Evolutionary conservation across 2,329 filamentous ascomycete species (phyloP).

Genomic region (Thermothelomyces thermophilus): DNA sequence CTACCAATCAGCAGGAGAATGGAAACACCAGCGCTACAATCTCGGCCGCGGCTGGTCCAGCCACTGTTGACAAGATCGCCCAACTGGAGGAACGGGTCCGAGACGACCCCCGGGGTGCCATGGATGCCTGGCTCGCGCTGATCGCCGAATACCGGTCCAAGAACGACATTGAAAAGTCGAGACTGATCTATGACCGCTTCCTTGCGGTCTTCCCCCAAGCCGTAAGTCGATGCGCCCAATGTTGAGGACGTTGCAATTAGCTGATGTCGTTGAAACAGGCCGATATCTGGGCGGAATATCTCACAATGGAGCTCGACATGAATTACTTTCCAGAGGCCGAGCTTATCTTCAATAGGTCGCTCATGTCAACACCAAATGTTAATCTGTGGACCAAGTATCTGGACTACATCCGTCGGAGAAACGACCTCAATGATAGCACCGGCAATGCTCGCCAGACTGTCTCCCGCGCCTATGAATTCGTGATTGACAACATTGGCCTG

Average conservation of each 20-base stretch:
- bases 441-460: slow-evolving; percentile 74
- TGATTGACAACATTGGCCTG: slow-evolving; percentile 80
- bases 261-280: slow-evolving; percentile 54
- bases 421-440: slow-evolving; percentile 76
- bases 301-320: slow-evolving; percentile 80
- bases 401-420: slow-evolving; percentile 86
- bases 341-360: slow-evolving; percentile 71
- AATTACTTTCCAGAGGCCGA: slow-evolving; percentile 79
- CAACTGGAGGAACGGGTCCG: slow-evolving; percentile 85
- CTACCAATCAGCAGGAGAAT: slow-evolving; percentile 11
- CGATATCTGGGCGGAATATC: slow-evolving; percentile 83
- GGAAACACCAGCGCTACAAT: neutral
- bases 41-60: slow-evolving; percentile 19
- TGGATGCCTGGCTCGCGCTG: slow-evolving; percentile 84
- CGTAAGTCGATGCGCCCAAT: slow-evolving; percentile 53
- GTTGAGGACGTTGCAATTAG: neutral
- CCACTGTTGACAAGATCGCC: slow-evolving; percentile 60
- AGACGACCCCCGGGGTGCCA: slow-evolving; percentile 86
- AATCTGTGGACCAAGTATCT: slow-evolving; percentile 89
- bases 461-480: slow-evolving; percentile 84
- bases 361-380: slow-evolving; percentile 74
- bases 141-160: slow-evolving; percentile 79
- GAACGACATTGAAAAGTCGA: slow-evolving; percentile 73
- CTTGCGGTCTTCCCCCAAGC: slow-evolving; percentile 82
- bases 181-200: slow-evolving; percentile 78